Evolutionary conservation across 192 early-diverging fungal genomes (phyloP), one percentile per base, ranked within the genome.

Genomic region (Entomortierella chlamydospora): DNA sequence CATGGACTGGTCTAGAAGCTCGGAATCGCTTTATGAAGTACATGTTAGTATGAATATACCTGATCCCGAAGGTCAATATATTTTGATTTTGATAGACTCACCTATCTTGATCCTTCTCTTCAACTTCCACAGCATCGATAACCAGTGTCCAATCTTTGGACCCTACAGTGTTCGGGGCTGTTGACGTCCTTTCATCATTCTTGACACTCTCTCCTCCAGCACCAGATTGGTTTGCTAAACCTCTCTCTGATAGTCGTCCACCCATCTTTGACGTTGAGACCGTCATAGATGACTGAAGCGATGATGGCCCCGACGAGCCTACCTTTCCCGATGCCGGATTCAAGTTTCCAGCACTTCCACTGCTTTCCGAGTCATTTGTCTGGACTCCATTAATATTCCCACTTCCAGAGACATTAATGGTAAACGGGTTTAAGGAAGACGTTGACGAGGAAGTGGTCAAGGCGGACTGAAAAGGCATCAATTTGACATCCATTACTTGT

Each of bases 401-500:
- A 23, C 51, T 13, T 41, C n/a, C 34, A 37, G 34, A 7, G 10
- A 15, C 20, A 17, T 47, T 47, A 20, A 11, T 30, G 15, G 17
- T 31, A 0, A 50, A 3, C 23, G 61, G 50, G 30, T 62, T 62
- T 17, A 62, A 4, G 2, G 69, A 45, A 25, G 60, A 45, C 12
- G 60, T 29, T 26, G 53, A 42, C 15, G 67, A 37, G 10, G 68
- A 37, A 6, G 68, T 23, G 0, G 43, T 50, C n/a, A 43, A 34
- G 6, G 57, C 13, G 3, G 49, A 13, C 10, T 55, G 55, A 45
- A 53, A 61, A 0, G 34, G 63, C 28, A 52, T 61, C 5, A 70
- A 41, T 20, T 61, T 50, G 7, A 79, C 52, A n/a, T 79, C 76
- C 68, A 79, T 79, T 20, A 79, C 57, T 37, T 79, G 76, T 3